Percentiles rank a stretch among this genome's conserved stretches.
Evolutionary conservation across 106 monocot species (phyloP).

Genomic region (Acanthochlamys bracteata): DNA sequence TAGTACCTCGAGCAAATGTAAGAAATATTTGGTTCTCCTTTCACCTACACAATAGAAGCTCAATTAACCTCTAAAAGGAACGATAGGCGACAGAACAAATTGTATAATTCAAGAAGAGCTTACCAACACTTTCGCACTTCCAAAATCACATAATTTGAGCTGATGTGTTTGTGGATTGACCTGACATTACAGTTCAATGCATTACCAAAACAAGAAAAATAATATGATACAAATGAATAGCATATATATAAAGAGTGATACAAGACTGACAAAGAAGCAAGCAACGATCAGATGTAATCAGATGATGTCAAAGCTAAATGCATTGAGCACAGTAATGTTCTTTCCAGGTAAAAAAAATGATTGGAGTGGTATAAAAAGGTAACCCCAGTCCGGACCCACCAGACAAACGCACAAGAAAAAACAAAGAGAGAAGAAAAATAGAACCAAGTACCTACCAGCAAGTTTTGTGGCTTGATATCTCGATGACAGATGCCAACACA

Average conservation of each 20-base stretch:
- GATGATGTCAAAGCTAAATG: too few relatives aligned
- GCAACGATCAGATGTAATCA: too few relatives aligned
- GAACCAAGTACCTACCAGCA: slow-evolving; percentile 23
- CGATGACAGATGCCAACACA: slow-evolving; percentile 35
- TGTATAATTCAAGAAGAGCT: neutral
- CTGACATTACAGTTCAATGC: slow-evolving; percentile 18
- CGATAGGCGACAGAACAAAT: neutral
- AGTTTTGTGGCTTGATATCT: slow-evolving; percentile 36
- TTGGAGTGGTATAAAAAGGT: too few relatives aligned
- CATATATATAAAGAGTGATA: neutral
- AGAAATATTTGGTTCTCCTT: slow-evolving; percentile 88
- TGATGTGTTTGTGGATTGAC: slow-evolving; percentile 77
- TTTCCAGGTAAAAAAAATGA: too few relatives aligned
- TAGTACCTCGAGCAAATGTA: slow-evolving; percentile 94
- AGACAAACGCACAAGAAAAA: too few relatives aligned
- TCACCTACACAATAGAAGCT: slow-evolving; percentile 40
- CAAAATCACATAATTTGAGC: slow-evolving; percentile 85
- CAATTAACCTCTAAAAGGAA: slow-evolving; percentile 5
- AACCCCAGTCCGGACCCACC: too few relatives aligned
- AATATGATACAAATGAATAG: neutral
- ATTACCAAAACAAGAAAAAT: neutral
- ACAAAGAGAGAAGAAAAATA: neutral
- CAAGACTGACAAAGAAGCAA: too few relatives aligned
- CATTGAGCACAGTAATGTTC: too few relatives aligned
- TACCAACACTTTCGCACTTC: slow-evolving; percentile 93